Evolutionary conservation across 164 flowering plant genomes (phyloP).

Genomic region (Akebia trifoliata): DNA sequence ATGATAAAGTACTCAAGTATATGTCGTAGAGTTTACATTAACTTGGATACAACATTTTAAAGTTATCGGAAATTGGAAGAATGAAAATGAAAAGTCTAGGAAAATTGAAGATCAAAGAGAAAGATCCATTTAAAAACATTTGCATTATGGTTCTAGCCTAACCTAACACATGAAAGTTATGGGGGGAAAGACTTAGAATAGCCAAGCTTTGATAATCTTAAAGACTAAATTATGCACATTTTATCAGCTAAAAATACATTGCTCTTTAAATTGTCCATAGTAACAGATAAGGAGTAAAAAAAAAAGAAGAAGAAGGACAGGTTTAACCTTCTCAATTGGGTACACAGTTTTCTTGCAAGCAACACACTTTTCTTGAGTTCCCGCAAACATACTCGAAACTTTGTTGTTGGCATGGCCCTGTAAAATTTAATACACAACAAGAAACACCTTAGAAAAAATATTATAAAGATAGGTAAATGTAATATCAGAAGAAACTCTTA

Average conservation of each 20-base stretch:
- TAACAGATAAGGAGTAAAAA: not conserved
- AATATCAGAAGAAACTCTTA: not conserved
- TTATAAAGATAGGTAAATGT: not conserved
- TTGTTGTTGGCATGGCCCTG: conserved; percentile 55
- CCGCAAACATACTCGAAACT: conserved; percentile 75
- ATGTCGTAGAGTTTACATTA: no score
- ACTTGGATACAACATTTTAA: no score
- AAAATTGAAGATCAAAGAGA: no score
- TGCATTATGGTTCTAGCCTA: not conserved
- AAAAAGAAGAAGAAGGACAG: not conserved
- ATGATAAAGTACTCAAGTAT: no score
- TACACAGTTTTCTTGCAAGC: conserved; percentile 93
- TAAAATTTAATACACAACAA: conserved; percentile 7
- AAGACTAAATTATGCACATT: not conserved
- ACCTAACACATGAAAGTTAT: not conserved
- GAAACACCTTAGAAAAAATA: not conserved
- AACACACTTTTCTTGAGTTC: conserved; percentile 91
- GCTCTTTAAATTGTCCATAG: not conserved
- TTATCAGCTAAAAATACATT: not conserved
- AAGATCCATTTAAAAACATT: not conserved
- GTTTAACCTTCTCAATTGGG: conserved; percentile 79
- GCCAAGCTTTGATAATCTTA: no score
- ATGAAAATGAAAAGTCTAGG: no score
- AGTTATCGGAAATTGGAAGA: no score
- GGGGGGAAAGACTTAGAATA: not conserved